phyloP scores from a whole-genome alignment of 371 early-diverging fungal species.

The Haplosporangium sp. region DNA sequence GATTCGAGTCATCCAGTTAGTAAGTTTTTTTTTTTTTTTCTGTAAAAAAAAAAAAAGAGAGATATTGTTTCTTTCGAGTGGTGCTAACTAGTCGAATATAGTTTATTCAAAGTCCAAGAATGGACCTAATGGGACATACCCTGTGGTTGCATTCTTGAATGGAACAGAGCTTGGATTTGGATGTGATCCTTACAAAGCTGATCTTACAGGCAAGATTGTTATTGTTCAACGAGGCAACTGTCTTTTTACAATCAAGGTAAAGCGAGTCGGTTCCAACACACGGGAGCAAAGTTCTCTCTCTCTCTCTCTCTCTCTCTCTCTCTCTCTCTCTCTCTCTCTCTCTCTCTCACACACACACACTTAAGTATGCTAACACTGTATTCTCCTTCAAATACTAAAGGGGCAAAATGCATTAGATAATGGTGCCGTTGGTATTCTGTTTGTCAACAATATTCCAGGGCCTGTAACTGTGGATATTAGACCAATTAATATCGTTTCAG shows the following conservation, averaged over 20 bases:
- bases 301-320: no score
- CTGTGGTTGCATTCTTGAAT: background rate
- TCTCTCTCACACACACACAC: background rate
- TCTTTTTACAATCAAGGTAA: slow-evolving; percentile 26
- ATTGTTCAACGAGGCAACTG: slow-evolving; percentile 34
- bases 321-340: no score
- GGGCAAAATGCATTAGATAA: slow-evolving; percentile 28
- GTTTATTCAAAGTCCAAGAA: background rate
- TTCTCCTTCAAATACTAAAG: background rate
- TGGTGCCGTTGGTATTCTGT: slow-evolving; percentile 37
- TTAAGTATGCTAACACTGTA: no score
- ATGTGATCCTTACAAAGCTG: slow-evolving; percentile 17
- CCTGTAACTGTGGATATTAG: background rate
- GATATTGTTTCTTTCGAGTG: no score
- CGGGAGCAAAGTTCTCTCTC: no score
- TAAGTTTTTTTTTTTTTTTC: slow-evolving; percentile 20
- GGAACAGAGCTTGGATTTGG: slow-evolving; percentile 27
- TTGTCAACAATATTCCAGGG: slow-evolving; percentile 35
- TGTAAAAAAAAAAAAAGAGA: no score
- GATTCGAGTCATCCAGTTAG: slow-evolving; percentile 5
- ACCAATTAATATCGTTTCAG: slow-evolving; percentile 1
- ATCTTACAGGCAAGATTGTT: slow-evolving; percentile 32
- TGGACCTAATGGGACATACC: background rate
- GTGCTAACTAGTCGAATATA: background rate
- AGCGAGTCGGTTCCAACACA: no score